Conservation (phyloP, 495 filamentous ascomycete genomes). For the Aspergillus taichungensis region DNA sequence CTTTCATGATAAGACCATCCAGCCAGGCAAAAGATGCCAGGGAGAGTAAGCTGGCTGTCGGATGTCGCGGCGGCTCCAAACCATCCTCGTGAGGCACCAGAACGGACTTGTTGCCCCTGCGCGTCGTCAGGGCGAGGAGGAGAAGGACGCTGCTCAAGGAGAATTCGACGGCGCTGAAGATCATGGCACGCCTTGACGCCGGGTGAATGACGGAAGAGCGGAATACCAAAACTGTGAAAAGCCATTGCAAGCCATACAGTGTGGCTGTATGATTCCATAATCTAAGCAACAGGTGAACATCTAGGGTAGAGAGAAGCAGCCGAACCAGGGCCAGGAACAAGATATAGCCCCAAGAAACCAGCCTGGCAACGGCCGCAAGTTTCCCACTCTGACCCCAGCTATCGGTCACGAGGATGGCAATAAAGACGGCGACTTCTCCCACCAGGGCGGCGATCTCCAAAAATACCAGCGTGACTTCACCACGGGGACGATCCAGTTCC, state of each 20-base stretch:
- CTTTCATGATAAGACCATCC: conserved; percentile 78
- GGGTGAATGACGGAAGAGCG: conserved; percentile 81
- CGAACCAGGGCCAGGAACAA: conserved; percentile 65
- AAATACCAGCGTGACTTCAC: conserved; percentile 56
- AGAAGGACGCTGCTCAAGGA: conserved; percentile 63
- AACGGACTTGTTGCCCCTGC: conserved; percentile 88
- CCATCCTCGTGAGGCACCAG: conserved; percentile 77
- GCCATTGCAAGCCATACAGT: conserved; percentile 80
- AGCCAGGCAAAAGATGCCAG: conserved; percentile 86
- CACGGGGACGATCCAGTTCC: conserved; percentile 69
- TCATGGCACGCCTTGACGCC: conserved; percentile 41
- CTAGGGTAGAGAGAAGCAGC: conserved; percentile 59
- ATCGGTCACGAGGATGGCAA: conserved; percentile 47
- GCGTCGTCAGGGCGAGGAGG: conserved; percentile 64
- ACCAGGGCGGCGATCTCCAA: conserved; percentile 68
- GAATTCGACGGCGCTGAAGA: conserved; percentile 62
- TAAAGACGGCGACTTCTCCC: conserved; percentile 59
- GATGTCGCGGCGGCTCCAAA: conserved; percentile 77
- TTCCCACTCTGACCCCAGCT: conserved; percentile 47
- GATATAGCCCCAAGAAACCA: conserved; percentile 75
- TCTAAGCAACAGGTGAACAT: conserved; percentile 52
- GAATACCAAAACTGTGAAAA: conserved; percentile 66
- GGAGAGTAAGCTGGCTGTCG: conserved; percentile 78
- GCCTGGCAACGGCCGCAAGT: conserved; percentile 53
- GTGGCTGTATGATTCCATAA: conserved; percentile 90